Base-by-base conservation (phyloP, 1,284 basidiomycete genomes). In the Pterulicium gracile region DNA sequence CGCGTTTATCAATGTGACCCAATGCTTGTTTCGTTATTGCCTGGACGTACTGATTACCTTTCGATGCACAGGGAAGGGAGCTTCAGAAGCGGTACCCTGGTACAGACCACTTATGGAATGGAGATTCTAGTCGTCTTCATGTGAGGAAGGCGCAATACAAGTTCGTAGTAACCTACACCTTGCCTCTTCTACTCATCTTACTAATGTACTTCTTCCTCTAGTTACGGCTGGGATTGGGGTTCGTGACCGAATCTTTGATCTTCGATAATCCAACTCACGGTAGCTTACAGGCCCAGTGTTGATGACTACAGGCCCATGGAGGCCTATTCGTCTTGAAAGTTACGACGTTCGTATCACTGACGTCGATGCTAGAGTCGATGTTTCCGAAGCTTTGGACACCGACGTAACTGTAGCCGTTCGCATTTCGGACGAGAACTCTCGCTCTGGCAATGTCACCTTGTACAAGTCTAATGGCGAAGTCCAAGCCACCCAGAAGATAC, bases 121-220 rank as follows among this genome's bases (percentile, higher is more conserved):
- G 91, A 3, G 88, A 92, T 58, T 81, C 86, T 0, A 87, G 83
- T 54, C 76, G 91, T 35, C 67, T 93, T 19, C 87, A 93, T 58
- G 83, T 92, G 39, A 78, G 91, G 44, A 93, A 93, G 63, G 88
- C 90, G 1, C 85, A 89, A 58, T 94, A 91, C 68, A 86, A 85
- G 74, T 88, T 59, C 54, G 70, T 58, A 35, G 42, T 43, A 45
- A 42, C 15, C 21, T 43, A 13, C 44, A 4, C 14, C 18, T 18
- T 3, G 32, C 3, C 36, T 43, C 17, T 1, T 17, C 27, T 39
- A 27, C 20, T 24, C n/a, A 48, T 39, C 15, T 44, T 22, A 18
- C 36, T 18, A 47, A 43, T 39, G 48, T 44, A 40, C 15, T n/a
- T 34, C n/a, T 24, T 50, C 34, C 19, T 10, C 20, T 49, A 87